Evolutionary conservation across 306 rosid species (phyloP), one percentile per base, ranked within the genome.

Genomic region (Fagus crenata): DNA sequence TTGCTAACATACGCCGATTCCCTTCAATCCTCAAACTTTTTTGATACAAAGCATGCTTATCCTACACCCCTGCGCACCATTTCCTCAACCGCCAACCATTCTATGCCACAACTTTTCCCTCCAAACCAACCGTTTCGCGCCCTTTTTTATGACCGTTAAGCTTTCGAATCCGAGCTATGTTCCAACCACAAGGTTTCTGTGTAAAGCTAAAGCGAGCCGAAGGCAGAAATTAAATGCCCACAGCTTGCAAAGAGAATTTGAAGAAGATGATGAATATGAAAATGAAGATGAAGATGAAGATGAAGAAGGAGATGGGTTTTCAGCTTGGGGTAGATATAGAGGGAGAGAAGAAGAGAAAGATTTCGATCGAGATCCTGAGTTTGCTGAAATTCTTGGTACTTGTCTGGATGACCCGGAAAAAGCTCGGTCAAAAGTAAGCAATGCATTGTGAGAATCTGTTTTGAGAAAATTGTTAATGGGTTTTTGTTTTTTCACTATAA

Each of bases 281-380:
- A 81, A 77, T 6, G 86, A 69, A 4, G 88, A 60, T 2, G 83
- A 54, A 22, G 74, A 55, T 63, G 78, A 35, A 40, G 85, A 77
- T 11, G 84, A 53, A 55, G 70, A 59, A 32, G 81, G 31, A 11
- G 87, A 68, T 42, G 84, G 83, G 42, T 87, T 86, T 81, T 82
- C 73, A 13, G 70, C 71, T 67, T 70, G 49, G n/a, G 82, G 89
- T 77, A 82, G 83, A 55, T 76, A 82, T 76, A 55, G 76, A 49
- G 91, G 89, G 78, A 80, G 63, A 80, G 84, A 39, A 42, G 87
- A 67, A 53, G 91, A 82, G 77, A 88, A 77, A 69, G 93, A 94
- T 59, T 85, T 80, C 42, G 98, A 92, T 67, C 76, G 87, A 74
- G 93, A 94, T 81, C 97, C 98, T 42, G 98, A 92, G 74, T 78